Conservation (phyloP, 1,284 basidiomycete species). For the Phylloporus sp. region DNA sequence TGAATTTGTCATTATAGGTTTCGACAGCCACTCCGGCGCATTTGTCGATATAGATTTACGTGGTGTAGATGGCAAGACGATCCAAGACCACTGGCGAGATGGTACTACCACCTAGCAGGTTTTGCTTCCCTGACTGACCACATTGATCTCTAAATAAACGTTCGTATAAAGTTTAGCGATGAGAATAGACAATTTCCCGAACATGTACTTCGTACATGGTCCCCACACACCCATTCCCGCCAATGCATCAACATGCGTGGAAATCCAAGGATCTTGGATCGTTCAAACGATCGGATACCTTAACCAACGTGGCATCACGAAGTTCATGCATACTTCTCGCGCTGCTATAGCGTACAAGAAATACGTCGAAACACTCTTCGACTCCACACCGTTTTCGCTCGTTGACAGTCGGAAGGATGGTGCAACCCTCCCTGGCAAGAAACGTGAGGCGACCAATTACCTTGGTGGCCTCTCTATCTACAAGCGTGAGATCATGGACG, state of each 20-base stretch:
- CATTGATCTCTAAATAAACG: not conserved
- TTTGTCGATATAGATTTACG: not conserved
- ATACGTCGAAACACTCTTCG: not conserved
- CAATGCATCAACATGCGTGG: not conserved
- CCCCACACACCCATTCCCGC: not conserved
- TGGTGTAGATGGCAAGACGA: not conserved
- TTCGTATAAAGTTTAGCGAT: not conserved
- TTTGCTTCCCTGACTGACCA: too few species aligned
- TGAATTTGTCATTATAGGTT: not conserved
- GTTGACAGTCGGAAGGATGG: too few species aligned
- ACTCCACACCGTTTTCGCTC: too few species aligned
- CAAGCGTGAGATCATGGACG: too few species aligned
- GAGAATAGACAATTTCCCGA: not conserved
- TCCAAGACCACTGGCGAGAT: slow-evolving; percentile 2
- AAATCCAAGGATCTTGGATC: not conserved
- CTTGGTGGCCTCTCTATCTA: too few species aligned
- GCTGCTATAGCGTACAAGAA: not conserved
- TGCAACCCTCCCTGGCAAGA: too few species aligned
- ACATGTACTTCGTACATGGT: not conserved
- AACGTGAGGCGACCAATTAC: too few species aligned
- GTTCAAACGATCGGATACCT: not conserved
- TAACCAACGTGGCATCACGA: not conserved
- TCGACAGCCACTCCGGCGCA: not conserved
- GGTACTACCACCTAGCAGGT: not conserved
- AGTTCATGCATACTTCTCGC: not conserved